Conservation (phyloP, 495 filamentous ascomycete species). For the Collariella sp. region DNA sequence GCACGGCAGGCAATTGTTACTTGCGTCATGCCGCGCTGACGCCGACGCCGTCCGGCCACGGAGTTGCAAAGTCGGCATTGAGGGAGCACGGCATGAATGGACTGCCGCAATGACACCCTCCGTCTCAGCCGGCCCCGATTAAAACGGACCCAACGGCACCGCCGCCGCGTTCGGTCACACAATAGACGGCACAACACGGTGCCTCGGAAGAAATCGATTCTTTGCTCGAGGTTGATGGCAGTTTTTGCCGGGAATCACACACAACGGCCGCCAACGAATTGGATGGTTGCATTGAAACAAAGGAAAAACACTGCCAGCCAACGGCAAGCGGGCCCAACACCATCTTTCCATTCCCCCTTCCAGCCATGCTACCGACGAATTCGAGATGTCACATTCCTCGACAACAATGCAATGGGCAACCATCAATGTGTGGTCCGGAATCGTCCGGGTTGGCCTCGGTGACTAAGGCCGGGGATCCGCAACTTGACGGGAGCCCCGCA, state of each 20-base stretch:
- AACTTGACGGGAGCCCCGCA: neutral
- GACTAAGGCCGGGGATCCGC: slow-evolving; percentile 1
- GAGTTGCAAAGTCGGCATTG: neutral
- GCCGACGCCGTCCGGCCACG: too few species aligned
- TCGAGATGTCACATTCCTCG: neutral
- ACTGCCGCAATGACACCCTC: neutral
- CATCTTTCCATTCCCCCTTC: neutral
- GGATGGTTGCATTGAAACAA: too few species aligned
- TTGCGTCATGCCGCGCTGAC: neutral
- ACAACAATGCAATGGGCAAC: neutral
- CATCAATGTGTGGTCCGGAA: neutral
- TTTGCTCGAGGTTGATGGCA: too few species aligned
- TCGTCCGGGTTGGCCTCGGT: neutral
- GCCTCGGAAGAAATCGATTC: too few species aligned
- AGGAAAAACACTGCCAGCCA: neutral
- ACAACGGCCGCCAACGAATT: too few species aligned
- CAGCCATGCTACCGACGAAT: neutral
- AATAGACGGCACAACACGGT: neutral
- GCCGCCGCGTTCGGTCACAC: neutral
- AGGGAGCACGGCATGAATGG: neutral
- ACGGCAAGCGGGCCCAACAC: neutral
- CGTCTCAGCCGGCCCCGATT: neutral
- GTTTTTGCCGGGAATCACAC: too few species aligned
- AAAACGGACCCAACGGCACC: neutral
- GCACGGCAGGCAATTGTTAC: neutral